Evolutionary conservation across 2,329 filamentous ascomycete species (phyloP).

Genomic region (Colletotrichum siamense): DNA sequence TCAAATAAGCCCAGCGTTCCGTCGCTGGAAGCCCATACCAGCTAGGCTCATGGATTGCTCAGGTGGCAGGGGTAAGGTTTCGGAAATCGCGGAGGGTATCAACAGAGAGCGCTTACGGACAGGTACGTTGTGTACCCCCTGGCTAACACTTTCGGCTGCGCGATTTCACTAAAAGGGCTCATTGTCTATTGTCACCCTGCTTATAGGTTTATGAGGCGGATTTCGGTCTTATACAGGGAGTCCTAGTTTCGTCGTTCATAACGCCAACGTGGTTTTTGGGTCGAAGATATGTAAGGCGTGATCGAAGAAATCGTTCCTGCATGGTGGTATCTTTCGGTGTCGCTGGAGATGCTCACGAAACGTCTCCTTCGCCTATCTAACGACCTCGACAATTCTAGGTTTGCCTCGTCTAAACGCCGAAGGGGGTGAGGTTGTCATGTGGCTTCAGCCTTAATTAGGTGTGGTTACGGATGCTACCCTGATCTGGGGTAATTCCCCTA

Average conservation of each 20-base stretch:
- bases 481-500: conserved; percentile 5
- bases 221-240: not conserved
- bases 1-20: not conserved
- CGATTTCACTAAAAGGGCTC: not conserved
- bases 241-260: not conserved
- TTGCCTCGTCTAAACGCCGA: not conserved
- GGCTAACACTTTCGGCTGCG: not conserved
- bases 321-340: not conserved
- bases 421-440: not conserved
- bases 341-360: not conserved
- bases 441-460: not conserved
- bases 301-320: not conserved
- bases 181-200: not conserved
- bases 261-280: not conserved
- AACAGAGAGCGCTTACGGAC: not conserved
- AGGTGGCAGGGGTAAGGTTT: not conserved
- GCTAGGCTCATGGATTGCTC: not conserved
- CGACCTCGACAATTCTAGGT: not conserved
- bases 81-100: not conserved
- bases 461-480: not conserved
- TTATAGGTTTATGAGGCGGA: not conserved
- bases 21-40: not conserved
- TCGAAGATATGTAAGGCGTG: not conserved
- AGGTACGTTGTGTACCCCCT: not conserved
- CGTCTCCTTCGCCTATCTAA: not conserved